A percentile compares a stretch with the other conserved stretches of the same genome.
phyloP scores from a whole-genome alignment of 1,139 yeast genomes.

The Suhomyces bolitotheri region DNA sequence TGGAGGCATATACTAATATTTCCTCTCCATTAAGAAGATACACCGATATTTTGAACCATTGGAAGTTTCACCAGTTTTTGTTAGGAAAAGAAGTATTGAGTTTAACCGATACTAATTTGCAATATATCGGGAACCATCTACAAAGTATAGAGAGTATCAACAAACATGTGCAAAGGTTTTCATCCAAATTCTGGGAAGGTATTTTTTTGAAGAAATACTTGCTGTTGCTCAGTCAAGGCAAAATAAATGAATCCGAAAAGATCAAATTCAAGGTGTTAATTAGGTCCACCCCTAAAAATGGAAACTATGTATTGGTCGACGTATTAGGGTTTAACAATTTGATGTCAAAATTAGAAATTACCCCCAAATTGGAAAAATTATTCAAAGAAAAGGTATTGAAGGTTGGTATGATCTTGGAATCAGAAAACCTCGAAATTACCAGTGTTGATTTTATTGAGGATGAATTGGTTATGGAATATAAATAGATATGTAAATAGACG shows the following conservation, averaged over 20 bases:
- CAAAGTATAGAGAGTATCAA: conserved; percentile 34
- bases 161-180: conserved; percentile 26
- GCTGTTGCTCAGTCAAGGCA: conserved; percentile 17
- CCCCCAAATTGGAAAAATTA: conserved; percentile 21
- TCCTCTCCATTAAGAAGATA: conserved; percentile 90
- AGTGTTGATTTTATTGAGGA: conserved; percentile 39
- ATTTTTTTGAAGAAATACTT: conserved; percentile 34
- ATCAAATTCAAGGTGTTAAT: conserved; percentile 30
- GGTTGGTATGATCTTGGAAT: conserved; percentile 27
- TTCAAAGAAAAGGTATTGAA: conserved; percentile 21
- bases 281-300: conserved; percentile 29
- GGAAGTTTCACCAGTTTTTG: conserved; percentile 41
- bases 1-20: conserved; percentile 64
- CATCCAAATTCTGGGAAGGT: conserved; percentile 43
- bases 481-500: conserved; percentile 5
- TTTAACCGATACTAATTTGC: conserved; percentile 15
- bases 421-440: conserved; percentile 21
- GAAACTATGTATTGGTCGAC: conserved; percentile 26
- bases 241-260: conserved; percentile 17
- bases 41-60: conserved; percentile 79
- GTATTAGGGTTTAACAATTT: conserved; percentile 30
- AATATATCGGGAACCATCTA: conserved; percentile 29
- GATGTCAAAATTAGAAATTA: conserved; percentile 27
- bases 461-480: conserved; percentile 25
- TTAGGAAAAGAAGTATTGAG: conserved; percentile 12